A percentile compares a stretch with the other conserved stretches of the same genome.
Conservation (phyloP, 2,329 filamentous ascomycete species). For the Septoria linicola region DNA sequence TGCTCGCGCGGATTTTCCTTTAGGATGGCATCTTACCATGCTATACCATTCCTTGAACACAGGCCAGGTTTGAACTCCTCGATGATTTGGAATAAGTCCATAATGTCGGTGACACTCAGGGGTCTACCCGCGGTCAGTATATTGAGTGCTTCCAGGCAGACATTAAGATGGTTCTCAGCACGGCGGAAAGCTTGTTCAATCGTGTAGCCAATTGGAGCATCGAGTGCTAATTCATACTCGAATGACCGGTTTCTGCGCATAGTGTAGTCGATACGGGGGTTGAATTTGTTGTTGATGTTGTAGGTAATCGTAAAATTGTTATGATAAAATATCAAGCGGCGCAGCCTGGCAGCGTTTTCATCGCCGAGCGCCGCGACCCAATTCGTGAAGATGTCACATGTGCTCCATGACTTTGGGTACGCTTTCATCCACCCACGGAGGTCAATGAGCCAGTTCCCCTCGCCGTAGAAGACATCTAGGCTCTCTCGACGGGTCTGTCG, state of each 20-base stretch:
- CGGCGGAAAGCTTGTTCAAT: not conserved
- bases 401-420: too few relatives aligned
- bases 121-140: not conserved
- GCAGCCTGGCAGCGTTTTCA: constrained; percentile 24
- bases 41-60: too few relatives aligned
- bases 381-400: constrained; percentile 21
- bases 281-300: constrained; percentile 15
- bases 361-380: constrained; percentile 29
- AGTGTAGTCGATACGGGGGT: constrained; percentile 9
- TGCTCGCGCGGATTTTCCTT: too few relatives aligned
- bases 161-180: not conserved
- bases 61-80: too few relatives aligned
- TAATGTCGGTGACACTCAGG: not conserved
- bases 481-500: constrained; percentile 20
- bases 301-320: constrained; percentile 22
- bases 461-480: constrained; percentile 27
- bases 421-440: too few relatives aligned
- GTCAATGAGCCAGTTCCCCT: constrained; percentile 12
- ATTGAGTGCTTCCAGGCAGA: not conserved
- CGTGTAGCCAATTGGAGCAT: too few relatives aligned
- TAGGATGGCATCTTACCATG: too few relatives aligned
- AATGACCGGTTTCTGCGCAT: not conserved
- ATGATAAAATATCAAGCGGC: constrained; percentile 20
- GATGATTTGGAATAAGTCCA: not conserved
- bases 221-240: not conserved